Base-by-base conservation (phyloP, 768 basidiomycete species). In the Boletellus emodensis region DNA sequence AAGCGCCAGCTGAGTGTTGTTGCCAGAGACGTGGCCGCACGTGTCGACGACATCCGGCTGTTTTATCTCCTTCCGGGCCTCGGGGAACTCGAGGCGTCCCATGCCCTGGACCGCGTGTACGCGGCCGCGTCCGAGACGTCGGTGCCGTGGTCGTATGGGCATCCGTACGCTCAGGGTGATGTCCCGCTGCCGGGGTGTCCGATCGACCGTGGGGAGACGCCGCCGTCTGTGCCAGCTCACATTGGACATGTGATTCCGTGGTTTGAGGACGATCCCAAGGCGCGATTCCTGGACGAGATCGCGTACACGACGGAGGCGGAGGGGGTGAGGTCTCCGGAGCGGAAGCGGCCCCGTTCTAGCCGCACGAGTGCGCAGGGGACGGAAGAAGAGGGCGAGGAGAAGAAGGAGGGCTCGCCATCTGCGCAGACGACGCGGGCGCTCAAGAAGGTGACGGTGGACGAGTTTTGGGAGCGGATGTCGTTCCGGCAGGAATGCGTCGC, bases 391-490 rank as follows among this genome's bases (percentile, higher is more conserved):
- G 53, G 49, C 28, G 56, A 69, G 50, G 51, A 58, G 56, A 61
- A 59, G 56, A 30, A 30, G 30, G 30, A 30, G 30, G 30, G 30
- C 6, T 9, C 9, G 30, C 11, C 30, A 2, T 67, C 68, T n/a
- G 76, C 75, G 39, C 68, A 64, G 35, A 65, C 74, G 28, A 61
- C 72, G 46, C 83, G 80, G 41, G 82, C 84, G 60, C 72, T 90
- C 46, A 72, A 64, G 14, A 78, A 72, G 54, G 85, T 90, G 43
- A 69, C 72, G 0, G 60, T 79, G 35, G 86, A 86, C 36, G 94
- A 96, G 62, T 99, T 94, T 68, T 99, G 95, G 94, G 94, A 96
- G 69, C 80, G 93, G 14, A 94, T 99, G 87, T 91, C 86, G 36
- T 95, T 90, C 68, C 79, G 96, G 24, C 95, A 97, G 64, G 96